Evolutionary conservation across 2,329 filamentous ascomycete species (phyloP).

Genomic region (Penicillium sp.): DNA sequence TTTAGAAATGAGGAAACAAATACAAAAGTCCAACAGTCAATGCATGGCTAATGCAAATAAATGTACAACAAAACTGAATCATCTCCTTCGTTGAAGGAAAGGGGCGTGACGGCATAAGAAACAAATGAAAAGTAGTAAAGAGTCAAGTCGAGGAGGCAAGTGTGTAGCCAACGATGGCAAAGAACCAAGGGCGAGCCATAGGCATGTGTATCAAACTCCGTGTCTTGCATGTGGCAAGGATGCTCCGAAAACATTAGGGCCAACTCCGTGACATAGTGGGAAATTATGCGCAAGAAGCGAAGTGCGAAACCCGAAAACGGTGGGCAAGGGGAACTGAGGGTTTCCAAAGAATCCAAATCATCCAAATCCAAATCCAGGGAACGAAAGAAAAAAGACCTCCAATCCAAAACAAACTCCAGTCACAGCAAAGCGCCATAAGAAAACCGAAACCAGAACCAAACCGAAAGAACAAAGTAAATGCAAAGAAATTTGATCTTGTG

Average conservation of each 20-base stretch:
- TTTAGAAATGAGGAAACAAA: not conserved
- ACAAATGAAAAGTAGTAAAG: conserved; percentile 31
- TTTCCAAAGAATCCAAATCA: conserved; percentile 6
- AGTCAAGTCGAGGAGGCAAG: conserved; percentile 14
- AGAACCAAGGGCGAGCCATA: conserved; percentile 2
- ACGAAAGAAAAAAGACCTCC: not conserved
- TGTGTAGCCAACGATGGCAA: conserved; percentile 4
- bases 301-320: conserved; percentile 8
- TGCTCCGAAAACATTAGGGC: conserved; percentile 14
- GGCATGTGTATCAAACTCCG: conserved; percentile 14
- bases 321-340: conserved; percentile 3
- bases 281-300: conserved; percentile 26
- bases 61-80: conserved; percentile 25
- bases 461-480: conserved; percentile 3
- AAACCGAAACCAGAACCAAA: conserved; percentile 14
- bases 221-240: conserved; percentile 16
- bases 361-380: conserved; percentile 11
- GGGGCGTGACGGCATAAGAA: conserved; percentile 31
- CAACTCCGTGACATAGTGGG: conserved; percentile 22
- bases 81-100: conserved; percentile 16
- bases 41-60: conserved; percentile 24
- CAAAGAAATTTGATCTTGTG: not conserved
- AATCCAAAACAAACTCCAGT: conserved; percentile 1
- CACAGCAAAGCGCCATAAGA: conserved; percentile 17
- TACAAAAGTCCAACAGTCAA: conserved; percentile 11